A percentile compares a stretch with the other conserved stretches of the same genome.
These are phyloP conservation scores for Sugiyamaella qingdaonensis DNA, from an alignment of 805 yeast genomes.

Conservation along the genomic window DNA sequence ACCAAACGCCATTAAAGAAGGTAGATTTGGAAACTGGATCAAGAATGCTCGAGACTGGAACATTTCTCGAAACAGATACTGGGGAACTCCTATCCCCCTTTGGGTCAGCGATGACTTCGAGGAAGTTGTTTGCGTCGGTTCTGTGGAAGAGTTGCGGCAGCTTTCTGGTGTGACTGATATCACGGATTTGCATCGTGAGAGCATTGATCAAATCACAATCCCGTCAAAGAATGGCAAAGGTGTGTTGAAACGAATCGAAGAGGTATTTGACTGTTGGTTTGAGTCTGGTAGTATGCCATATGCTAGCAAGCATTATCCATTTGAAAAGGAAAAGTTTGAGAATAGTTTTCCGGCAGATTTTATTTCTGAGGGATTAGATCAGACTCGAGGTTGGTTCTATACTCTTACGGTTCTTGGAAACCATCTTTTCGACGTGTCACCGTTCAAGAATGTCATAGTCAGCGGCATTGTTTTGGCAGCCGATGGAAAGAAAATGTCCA, in stretches of 20 bases:
- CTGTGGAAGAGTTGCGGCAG: conserved; percentile 78
- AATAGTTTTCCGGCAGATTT: conserved; percentile 92
- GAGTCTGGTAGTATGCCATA: conserved; percentile 99
- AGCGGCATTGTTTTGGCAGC: conserved; percentile 95
- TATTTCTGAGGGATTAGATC: conserved; percentile 98
- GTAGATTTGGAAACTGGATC: conserved; percentile 96
- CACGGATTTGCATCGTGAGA: conserved; percentile 91
- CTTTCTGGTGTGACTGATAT: conserved; percentile 78
- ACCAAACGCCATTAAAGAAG: conserved; percentile 83
- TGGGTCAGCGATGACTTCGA: conserved; percentile 94
- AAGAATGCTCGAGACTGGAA: conserved; percentile 99
- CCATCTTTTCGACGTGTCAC: conserved; percentile 86
- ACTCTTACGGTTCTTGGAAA: conserved; percentile 94
- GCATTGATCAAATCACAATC: conserved; percentile 84
- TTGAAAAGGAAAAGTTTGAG: conserved; percentile 71
- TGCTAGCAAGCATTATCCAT: conserved; percentile 95
- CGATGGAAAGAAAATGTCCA: conserved; percentile 99
- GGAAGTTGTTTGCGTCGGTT: conserved; percentile 91
- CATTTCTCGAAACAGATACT: conserved; percentile 94
- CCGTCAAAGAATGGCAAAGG: conserved; percentile 92
- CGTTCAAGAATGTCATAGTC: conserved; percentile 92
- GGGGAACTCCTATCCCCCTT: conserved; percentile 99
- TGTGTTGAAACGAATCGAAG: conserved; percentile 81
- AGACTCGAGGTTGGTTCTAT: conserved; percentile 99
- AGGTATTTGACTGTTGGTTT: conserved; percentile 99